Evolutionary conservation across 306 rosid genomes (phyloP).

Genomic region (Ormosia emarginata): DNA sequence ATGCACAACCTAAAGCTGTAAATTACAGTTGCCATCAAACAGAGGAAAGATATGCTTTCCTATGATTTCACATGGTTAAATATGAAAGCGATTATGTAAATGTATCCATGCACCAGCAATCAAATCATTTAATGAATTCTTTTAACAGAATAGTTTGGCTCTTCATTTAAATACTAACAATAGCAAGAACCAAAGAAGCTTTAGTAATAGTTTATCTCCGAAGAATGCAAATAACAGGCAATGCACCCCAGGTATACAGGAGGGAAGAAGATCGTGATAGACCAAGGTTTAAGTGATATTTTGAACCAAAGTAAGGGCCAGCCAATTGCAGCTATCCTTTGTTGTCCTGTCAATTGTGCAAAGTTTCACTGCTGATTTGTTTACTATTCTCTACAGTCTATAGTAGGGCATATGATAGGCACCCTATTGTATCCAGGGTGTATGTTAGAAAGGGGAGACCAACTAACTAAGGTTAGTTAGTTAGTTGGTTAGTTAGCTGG

Average conservation of each 20-base stretch:
- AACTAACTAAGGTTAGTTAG: no score
- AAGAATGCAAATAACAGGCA: neutral
- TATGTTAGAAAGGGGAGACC: no score
- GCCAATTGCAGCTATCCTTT: neutral
- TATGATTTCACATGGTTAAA: neutral
- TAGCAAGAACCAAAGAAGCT: constrained; percentile 9
- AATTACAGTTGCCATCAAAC: constrained; percentile 4
- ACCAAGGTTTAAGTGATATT: constrained; percentile 15
- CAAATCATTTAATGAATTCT: constrained; percentile 3
- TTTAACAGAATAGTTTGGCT: neutral
- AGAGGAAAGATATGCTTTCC: neutral
- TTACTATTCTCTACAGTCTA: neutral
- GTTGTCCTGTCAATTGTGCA: neutral
- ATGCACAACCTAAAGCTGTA: neutral
- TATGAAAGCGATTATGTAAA: neutral
- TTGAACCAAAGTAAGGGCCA: constrained; percentile 3
- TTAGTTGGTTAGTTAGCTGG: no score
- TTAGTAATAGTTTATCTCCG: neutral
- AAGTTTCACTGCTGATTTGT: neutral
- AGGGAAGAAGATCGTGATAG: neutral
- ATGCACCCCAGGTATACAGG: neutral
- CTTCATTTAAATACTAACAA: constrained; percentile 6
- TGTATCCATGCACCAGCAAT: neutral
- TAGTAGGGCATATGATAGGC: neutral
- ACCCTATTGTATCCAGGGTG: no score